Evolutionary conservation across 495 filamentous ascomycete species (phyloP), one percentile per base, ranked within the genome.

Genomic region (Endocarpon pusillum): DNA sequence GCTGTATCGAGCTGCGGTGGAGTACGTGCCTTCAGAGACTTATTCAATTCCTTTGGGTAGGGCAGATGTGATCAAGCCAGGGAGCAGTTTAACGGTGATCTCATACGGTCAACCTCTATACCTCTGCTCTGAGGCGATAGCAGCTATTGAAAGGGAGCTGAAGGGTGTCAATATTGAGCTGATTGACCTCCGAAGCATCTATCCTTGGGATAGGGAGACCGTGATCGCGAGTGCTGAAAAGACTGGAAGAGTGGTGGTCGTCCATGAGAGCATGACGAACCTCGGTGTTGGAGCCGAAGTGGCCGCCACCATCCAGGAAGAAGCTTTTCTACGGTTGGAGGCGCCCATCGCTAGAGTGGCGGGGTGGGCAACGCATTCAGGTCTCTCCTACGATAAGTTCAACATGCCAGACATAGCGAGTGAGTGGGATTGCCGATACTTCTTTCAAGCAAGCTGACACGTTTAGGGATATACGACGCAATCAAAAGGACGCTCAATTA

Each of bases 221-320:
- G 69, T 97, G 2, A 52, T 91, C 30, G 62, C 77, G 21, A 94
- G 86, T 42, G 89, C 94, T 4, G 63, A 64, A 43, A 94, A 89
- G 58, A 97, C 89, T 6, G 86, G 89, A 1, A 57, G 86, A 33
- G 87, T 83, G 21, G 66, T 97, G 20, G 77, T 97, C 1, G 89
- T 96, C 6, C 89, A 97, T 52, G 89, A 97, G 55, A 78, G 82
- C 36, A 94, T 93, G 81, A 62, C 91, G 34, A 96, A 93, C 52
- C 86, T 82, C 10, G 91, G 89, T 9, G 69, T 96, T 16, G 89
- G 91, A 7, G 86, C 92, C 12, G 85, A 96, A 49, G 75, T 97
- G 3, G 83, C 91, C 0, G 82, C 84, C 1, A 86, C 83, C 6
- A 80, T 97, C 35, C 87, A 96, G 48, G 82, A 87, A 32, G 71